phyloP scores from a whole-genome alignment of 2,329 filamentous ascomycete species.

The Alternaria atra region DNA sequence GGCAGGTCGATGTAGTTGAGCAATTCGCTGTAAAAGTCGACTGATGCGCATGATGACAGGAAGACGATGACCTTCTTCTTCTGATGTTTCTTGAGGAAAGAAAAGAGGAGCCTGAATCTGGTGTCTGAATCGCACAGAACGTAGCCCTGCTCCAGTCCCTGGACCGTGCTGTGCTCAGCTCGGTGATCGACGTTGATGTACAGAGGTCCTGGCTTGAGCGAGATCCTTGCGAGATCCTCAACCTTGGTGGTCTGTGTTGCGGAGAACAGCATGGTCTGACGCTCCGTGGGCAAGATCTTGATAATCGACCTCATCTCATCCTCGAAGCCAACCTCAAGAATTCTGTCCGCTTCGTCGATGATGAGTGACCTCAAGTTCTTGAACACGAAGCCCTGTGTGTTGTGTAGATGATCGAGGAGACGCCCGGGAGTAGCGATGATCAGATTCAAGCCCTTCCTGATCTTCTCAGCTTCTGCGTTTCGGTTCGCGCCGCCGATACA shows the following conservation, averaged over 20 bases:
- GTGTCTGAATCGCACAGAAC: conserved; percentile 93
- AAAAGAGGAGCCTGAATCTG: conserved; percentile 92
- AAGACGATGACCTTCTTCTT: conserved; percentile 99
- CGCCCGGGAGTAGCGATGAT: conserved; percentile 93
- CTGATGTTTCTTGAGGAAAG: conserved; percentile 88
- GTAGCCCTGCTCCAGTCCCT: conserved; percentile 94
- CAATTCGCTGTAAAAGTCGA: conserved; percentile 93
- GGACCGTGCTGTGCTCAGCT: conserved; percentile 90
- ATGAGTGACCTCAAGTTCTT: conserved; percentile 92
- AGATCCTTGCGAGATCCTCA: conserved; percentile 94
- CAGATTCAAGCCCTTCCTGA: conserved; percentile 92
- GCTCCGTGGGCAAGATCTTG: conserved; percentile 79
- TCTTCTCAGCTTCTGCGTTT: conserved; percentile 90
- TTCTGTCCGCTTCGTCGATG: conserved; percentile 96
- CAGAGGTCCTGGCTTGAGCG: conserved; percentile 85
- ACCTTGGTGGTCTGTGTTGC: conserved; percentile 99
- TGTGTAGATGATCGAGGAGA: conserved; percentile 91
- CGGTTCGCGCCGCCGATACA: conserved; percentile 95
- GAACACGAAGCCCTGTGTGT: conserved; percentile 87
- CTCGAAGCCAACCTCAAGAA: conserved; percentile 97
- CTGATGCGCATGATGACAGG: conserved; percentile 84
- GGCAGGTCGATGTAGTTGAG: conserved; percentile 97
- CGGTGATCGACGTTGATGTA: conserved; percentile 97
- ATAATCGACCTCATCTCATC: conserved; percentile 98
- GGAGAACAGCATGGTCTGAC: conserved; percentile 98